Percentiles rank a stretch among this genome's conserved stretches.
phyloP scores from a whole-genome alignment of 1,284 basidiomycete genomes.

The Chalciporus sp. region DNA sequence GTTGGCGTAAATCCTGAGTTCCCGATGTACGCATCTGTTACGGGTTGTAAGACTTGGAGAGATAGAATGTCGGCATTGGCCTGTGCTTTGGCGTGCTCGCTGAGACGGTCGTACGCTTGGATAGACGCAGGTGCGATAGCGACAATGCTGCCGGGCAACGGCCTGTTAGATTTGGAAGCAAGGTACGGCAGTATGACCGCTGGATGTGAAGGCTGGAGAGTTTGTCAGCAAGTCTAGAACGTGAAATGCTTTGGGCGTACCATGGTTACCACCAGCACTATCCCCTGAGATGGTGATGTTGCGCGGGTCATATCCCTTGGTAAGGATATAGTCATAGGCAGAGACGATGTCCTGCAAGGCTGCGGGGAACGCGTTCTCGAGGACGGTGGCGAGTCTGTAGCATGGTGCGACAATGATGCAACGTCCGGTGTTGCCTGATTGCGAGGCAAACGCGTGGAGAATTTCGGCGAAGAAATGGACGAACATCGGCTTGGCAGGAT shows the following conservation, averaged over 20 bases:
- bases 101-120: not conserved
- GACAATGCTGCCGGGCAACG: constrained; percentile 11
- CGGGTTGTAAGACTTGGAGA: rapidly evolving
- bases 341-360: constrained; percentile 27
- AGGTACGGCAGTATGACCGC: constrained; percentile 29
- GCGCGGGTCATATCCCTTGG: constrained; percentile 18
- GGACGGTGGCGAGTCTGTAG: constrained; percentile 27
- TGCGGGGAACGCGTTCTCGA: constrained; percentile 29
- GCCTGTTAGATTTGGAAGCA: constrained; percentile 8
- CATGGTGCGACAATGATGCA: constrained; percentile 22
- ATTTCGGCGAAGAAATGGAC: constrained; percentile 13
- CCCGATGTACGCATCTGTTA: constrained; percentile 13
- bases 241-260: constrained; percentile 12
- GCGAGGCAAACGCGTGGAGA: constrained; percentile 13
- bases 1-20: constrained; percentile 7
- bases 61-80: constrained; percentile 10
- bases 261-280: constrained; percentile 29
- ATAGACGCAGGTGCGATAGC: constrained; percentile 13
- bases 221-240: too few species aligned
- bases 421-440: not conserved
- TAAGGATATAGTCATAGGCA: constrained; percentile 29
- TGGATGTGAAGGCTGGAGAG: not conserved
- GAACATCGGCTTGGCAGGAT: constrained; percentile 13
- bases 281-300: constrained; percentile 29
- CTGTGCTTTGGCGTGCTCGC: constrained; percentile 5